Evolutionary conservation across 192 early-diverging fungal genomes (phyloP), one percentile per base, ranked within the genome.

Genomic region (Entomortierella beljakovae): DNA sequence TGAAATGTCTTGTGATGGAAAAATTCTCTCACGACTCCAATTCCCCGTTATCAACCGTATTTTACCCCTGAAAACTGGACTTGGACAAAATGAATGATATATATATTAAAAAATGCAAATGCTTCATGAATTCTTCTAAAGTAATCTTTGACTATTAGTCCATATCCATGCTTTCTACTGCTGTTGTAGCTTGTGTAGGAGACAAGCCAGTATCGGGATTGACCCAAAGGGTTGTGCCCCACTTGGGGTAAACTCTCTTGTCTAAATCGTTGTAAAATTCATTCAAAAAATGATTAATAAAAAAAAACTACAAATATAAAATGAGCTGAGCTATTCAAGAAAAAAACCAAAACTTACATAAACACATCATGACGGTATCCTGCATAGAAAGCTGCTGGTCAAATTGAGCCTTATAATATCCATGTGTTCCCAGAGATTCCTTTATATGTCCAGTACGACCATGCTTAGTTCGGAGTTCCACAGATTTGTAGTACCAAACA

Each of bases 401-500:
- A 92, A 67, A 79, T 34, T 79, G 75, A 11, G 75, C 75, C 67
- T 79, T 79, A 61, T 65, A 79, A 81, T 98, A 97, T 23, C 98
- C 98, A 72, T 98, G 97, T 5, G 96, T 99, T 61, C 98, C 98
- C 33, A 99, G 81, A 50, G 93, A 93, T 70, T 98, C 98, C 37
- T 83, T 81, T 62, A 99, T 98, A 80, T 98, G 96, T 16, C 98
- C 98, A 23, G 84, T 88, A 55, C 95, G 92, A 31, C 98, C 97
- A 37, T 90, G 77, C 83, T 99, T 99, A 15, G 97, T 97, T 33
- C 86, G 81, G 49, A 99, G 81, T 80, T 98, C 96, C 9, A 99
- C 89, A 31, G 98, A 96, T 82, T 95, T 97, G 85, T 98, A 99
- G 90, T 95, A 99, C 66, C 88, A 83, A 52, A 98, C 89, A 83